These are phyloP conservation scores for Lachancea sp. DNA, from an alignment of 805 yeast genomes.

Conservation along the genomic window DNA sequence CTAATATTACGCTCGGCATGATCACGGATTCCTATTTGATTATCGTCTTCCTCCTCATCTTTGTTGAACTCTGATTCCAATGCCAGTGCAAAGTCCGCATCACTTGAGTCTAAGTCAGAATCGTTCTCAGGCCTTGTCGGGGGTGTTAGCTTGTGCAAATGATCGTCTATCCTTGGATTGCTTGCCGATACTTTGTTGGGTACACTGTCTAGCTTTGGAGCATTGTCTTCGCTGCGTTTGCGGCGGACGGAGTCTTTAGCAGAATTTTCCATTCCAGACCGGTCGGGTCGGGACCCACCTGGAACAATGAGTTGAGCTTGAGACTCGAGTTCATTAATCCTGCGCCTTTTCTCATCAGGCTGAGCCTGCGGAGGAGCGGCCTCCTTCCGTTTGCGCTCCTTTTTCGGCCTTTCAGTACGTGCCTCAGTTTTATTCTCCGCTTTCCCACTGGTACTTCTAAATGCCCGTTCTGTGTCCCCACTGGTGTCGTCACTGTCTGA, in stretches of 20 bases:
- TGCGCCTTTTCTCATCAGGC: slow-evolving; percentile 29
- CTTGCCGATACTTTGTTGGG: not conserved
- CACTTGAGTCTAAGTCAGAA: slow-evolving; percentile 30
- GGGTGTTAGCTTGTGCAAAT: slow-evolving; percentile 13
- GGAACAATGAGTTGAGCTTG: slow-evolving; percentile 30
- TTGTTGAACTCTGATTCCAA: slow-evolving; percentile 28
- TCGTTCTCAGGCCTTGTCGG: slow-evolving; percentile 25
- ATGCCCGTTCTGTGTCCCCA: slow-evolving; percentile 4
- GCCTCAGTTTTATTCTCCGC: not conserved
- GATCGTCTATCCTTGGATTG: slow-evolving; percentile 14
- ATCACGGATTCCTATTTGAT: slow-evolving; percentile 19
- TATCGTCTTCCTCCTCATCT: slow-evolving; percentile 16
- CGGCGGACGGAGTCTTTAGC: not conserved
- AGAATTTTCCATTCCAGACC: not conserved
- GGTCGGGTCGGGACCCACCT: slow-evolving; percentile 8
- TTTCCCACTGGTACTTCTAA: not conserved
- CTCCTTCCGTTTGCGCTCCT: slow-evolving; percentile 23
- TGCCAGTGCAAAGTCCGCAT: slow-evolving; percentile 32
- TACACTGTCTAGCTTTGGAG: slow-evolving; percentile 8
- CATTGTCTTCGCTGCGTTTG: slow-evolving; percentile 11
- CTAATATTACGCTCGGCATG: slow-evolving; percentile 18
- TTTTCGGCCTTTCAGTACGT: slow-evolving; percentile 11
- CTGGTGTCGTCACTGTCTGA: slow-evolving; percentile 20
- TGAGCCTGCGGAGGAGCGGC: slow-evolving; percentile 33
- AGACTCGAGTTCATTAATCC: slow-evolving; percentile 30